A percentile compares a stretch with the other conserved stretches of the same genome.
These are phyloP conservation scores for Blastocystis sp. DNA, from an alignment of 352 stramenopile species.

Conservation along the genomic window DNA sequence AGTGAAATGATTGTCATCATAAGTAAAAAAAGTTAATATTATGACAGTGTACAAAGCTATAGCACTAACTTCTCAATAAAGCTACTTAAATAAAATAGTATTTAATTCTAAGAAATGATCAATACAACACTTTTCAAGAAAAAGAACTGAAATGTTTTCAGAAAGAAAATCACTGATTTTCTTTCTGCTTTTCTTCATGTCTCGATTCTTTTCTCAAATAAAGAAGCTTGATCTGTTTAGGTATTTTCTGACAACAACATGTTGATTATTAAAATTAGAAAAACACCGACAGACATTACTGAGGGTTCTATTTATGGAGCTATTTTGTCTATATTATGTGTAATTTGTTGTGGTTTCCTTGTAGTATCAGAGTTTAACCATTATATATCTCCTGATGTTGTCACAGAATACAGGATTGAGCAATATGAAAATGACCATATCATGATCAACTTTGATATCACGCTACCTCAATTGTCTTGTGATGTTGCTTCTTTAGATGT, in stretches of 20 bases:
- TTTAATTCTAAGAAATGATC: no score
- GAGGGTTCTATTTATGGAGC: slow-evolving; percentile 18
- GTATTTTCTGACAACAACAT: not conserved
- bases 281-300: slow-evolving; percentile 16
- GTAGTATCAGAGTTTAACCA: slow-evolving; percentile 13
- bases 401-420: slow-evolving; percentile 20
- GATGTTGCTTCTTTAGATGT: slow-evolving; percentile 18
- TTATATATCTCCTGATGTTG: slow-evolving; percentile 21
- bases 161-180: no score
- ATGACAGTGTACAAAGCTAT: no score
- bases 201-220: no score
- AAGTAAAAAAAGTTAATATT: no score
- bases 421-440: slow-evolving; percentile 26
- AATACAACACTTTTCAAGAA: no score
- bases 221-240: slow-evolving; percentile 32
- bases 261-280: not conserved
- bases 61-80: no score
- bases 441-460: slow-evolving; percentile 31
- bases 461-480: slow-evolving; percentile 9
- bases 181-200: no score
- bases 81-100: no score
- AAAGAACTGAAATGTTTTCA: no score
- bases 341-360: slow-evolving; percentile 1
- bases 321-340: slow-evolving; percentile 18
- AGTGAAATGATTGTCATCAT: no score